Base-by-base conservation (phyloP, 257 asterid species). In the Ilex asprella region DNA sequence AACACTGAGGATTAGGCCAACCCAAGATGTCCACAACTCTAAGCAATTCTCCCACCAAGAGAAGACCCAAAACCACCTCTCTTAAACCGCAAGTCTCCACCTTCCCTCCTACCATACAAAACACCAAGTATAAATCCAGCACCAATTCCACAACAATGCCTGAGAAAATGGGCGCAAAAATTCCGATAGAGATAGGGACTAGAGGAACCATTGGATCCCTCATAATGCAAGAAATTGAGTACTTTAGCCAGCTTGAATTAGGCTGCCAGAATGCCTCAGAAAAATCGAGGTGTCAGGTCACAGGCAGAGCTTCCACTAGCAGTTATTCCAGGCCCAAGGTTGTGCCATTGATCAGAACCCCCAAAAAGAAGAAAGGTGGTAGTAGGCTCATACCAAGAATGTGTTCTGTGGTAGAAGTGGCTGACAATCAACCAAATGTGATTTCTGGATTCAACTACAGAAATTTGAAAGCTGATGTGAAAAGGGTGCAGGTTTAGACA, bases 351-450 rank as follows among this genome's bases (percentile, higher is more conserved):
- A 60, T 55, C 55, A 47, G 72, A 52, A 60, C 51, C 59, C 72
- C 81, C 39, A 56, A 44, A 71, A 84, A 81, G 74, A 84, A 62
- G 79, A 78, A 64, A 30, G 64, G 71, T 44, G 54, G 84, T 49
- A 82, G 72, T 30, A 81, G 79, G 75, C 68, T 69, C 72, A 27
- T 81, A 60, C 75, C 83, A 39, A 79, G 82, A 12, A 73, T 82
- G 72, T 75, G 83, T 58, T 78, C 76, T 31, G 65, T 65, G 76
- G 84, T 81, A 11, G 85, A 85, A 27, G 82, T 88, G 65, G 86
- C 69, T 30, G 83, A 79, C 64, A 70, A 55, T 21, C 76, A 57
- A 58, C 72, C 68, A 43, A 15, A 53, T 2, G 44, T 47, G 21
- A n/a, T 51, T 46, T 63, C 71, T 4, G 61, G 78, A 61, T 77